These are phyloP conservation scores for Aspergillus texensis DNA, from an alignment of 2,329 filamentous ascomycete species.

Conservation along the genomic window DNA sequence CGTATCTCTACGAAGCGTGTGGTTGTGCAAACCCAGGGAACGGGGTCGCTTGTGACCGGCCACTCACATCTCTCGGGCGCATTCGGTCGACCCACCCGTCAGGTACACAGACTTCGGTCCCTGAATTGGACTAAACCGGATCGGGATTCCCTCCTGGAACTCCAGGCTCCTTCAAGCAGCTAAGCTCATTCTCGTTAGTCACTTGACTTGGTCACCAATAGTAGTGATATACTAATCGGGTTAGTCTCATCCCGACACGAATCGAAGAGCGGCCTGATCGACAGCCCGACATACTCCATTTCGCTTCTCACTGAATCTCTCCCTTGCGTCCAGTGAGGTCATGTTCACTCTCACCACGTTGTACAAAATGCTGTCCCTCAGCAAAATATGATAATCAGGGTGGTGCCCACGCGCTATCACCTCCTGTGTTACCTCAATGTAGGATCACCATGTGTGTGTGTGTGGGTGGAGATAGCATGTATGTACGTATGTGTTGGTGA, in stretches of 20 bases:
- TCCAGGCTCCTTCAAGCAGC: background rate
- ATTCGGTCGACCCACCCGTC: conserved; percentile 5
- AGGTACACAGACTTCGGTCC: background rate
- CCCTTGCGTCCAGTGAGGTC: background rate
- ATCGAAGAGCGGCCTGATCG: background rate
- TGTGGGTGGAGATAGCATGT: background rate
- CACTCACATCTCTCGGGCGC: background rate
- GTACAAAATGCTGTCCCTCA: background rate
- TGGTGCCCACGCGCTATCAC: background rate
- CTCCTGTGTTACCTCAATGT: background rate
- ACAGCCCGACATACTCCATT: background rate
- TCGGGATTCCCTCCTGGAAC: background rate
- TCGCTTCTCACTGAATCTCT: background rate
- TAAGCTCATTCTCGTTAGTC: conserved; percentile 4
- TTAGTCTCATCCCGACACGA: background rate
- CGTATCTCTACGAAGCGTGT: background rate
- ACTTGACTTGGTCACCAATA: background rate
- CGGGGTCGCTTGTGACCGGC: background rate
- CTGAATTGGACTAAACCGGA: background rate
- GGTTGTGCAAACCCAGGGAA: background rate
- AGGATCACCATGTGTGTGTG: background rate
- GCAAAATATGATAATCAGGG: conserved; percentile 4
- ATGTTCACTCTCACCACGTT: conserved; percentile 5
- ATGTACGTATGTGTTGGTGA: background rate
- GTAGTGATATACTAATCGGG: background rate